Conservation (phyloP, 371 early-diverging fungal species). For the Mucor mucedo region DNA sequence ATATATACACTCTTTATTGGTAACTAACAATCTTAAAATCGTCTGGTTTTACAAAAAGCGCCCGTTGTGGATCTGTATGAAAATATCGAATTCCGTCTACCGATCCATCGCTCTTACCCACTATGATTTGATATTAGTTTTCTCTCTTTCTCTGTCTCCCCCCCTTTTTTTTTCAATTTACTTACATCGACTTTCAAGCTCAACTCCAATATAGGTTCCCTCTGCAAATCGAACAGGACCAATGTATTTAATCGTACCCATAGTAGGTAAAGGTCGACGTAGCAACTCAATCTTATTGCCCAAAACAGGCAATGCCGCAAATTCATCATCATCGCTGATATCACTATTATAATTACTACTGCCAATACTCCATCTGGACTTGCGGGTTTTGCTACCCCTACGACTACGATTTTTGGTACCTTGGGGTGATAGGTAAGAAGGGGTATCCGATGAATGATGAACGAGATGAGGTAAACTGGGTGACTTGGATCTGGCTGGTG, state of each 20-base stretch:
- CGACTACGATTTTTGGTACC: not conserved
- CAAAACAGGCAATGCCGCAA: constrained; percentile 10
- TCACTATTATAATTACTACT: constrained; percentile 25
- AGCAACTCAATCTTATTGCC: constrained; percentile 32
- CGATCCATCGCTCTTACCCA: constrained; percentile 42
- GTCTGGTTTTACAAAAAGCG: constrained; percentile 33
- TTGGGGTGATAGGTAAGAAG: constrained; percentile 12
- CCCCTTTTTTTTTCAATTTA: not conserved
- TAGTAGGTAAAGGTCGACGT: constrained; percentile 33
- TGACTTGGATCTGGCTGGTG: constrained; percentile 25
- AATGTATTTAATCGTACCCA: constrained; percentile 37
- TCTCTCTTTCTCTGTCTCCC: too few relatives aligned
- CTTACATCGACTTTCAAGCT: constrained; percentile 43
- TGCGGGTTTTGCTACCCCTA: constrained; percentile 19
- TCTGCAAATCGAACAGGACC: constrained; percentile 36
- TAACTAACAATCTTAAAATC: constrained; percentile 28
- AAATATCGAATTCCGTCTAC: constrained; percentile 39
- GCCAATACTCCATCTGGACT: constrained; percentile 32
- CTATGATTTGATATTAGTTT: constrained; percentile 8
- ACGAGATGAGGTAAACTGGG: constrained; percentile 2
- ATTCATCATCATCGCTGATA: constrained; percentile 27
- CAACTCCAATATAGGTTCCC: constrained; percentile 36
- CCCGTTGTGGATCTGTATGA: constrained; percentile 36
- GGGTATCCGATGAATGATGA: not conserved
- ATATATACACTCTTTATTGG: constrained; percentile 7